Percentiles rank a stretch among this genome's conserved stretches.
Evolutionary conservation across 805 yeast genomes (phyloP).

Genomic region (Metschnikowia lunata): DNA sequence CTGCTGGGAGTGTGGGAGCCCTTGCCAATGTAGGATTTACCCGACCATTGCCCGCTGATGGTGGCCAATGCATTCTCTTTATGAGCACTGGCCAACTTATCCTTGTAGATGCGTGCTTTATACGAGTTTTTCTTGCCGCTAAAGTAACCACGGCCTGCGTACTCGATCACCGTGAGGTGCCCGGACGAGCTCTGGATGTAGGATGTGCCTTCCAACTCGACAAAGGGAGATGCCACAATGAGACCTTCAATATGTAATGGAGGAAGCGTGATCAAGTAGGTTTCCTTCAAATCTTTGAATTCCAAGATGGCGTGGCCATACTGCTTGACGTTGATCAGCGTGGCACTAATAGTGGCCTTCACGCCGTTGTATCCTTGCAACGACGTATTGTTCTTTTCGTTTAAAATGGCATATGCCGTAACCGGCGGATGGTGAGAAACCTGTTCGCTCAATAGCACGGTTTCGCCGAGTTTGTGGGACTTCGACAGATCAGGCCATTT

Average conservation of each 20-base stretch:
- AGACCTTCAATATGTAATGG: constrained; percentile 94
- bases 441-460: constrained; percentile 80
- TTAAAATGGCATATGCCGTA: constrained; percentile 84
- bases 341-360: constrained; percentile 74
- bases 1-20: constrained; percentile 45
- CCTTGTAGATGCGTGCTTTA: constrained; percentile 75
- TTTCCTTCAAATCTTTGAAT: constrained; percentile 57
- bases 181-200: constrained; percentile 81
- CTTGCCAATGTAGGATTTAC: constrained; percentile 56
- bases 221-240: constrained; percentile 86
- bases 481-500: constrained; percentile 62
- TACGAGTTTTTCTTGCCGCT: constrained; percentile 91
- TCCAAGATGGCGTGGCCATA: constrained; percentile 82
- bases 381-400: constrained; percentile 61
- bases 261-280: constrained; percentile 82
- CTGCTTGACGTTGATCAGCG: constrained; percentile 83
- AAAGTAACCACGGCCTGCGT: constrained; percentile 90
- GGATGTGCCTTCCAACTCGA: constrained; percentile 88
- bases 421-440: constrained; percentile 97
- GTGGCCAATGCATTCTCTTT: constrained; percentile 70
- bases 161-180: constrained; percentile 67
- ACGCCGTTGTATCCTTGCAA: constrained; percentile 90
- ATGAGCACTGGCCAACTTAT: constrained; percentile 42
- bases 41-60: constrained; percentile 91
- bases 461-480: constrained; percentile 61